Conservation (phyloP, 2,329 filamentous ascomycete genomes). For the Aspergillus niger region DNA sequence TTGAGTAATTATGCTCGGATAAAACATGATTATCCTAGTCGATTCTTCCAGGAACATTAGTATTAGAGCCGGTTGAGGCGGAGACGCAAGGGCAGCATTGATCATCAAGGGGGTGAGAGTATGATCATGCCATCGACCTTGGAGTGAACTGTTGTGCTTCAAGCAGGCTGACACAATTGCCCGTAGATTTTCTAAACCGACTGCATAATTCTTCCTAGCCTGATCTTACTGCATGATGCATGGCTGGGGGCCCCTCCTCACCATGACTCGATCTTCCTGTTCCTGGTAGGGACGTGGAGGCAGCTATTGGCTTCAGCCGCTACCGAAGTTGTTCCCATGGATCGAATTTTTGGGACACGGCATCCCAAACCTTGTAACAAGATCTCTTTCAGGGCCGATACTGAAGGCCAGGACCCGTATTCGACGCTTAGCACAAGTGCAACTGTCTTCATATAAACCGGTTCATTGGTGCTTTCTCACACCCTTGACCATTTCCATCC, state of each 20-base stretch:
- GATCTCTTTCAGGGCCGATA: neutral
- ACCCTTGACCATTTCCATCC: neutral
- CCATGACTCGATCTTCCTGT: neutral
- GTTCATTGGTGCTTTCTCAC: neutral
- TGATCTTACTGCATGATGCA: neutral
- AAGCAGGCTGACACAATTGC: neutral
- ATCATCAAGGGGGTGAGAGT: slow-evolving; percentile 2
- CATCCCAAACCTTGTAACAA: neutral
- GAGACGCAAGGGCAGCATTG: neutral
- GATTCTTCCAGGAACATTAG: neutral
- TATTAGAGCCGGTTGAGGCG: neutral
- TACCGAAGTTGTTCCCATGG: neutral
- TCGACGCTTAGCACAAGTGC: neutral
- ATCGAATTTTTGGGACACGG: neutral
- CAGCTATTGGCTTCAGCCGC: neutral
- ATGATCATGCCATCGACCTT: neutral
- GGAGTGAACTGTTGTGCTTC: neutral
- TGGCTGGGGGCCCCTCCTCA: neutral
- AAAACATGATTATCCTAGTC: neutral
- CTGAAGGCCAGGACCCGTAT: neutral
- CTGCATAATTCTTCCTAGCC: neutral
- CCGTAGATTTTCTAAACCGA: neutral
- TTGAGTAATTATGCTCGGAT: neutral
- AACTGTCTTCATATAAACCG: neutral
- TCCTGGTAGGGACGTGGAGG: neutral